Evolutionary conservation across 2,329 filamentous ascomycete genomes (phyloP).

Genomic region (Seiridium cupressi): DNA sequence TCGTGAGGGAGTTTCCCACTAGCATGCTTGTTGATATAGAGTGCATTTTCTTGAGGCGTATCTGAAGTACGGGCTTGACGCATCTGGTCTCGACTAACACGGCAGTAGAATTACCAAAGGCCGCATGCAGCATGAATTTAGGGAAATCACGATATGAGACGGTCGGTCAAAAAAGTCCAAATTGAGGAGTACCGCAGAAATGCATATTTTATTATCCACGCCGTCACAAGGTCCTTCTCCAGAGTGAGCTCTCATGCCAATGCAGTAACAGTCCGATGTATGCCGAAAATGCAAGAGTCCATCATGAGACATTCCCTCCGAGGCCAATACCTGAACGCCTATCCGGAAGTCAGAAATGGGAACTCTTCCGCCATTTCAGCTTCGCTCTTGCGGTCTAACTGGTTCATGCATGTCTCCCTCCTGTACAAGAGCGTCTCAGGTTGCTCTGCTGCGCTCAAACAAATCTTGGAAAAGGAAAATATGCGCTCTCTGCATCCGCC

Average conservation of each 20-base stretch:
- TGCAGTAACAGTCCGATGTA: not conserved
- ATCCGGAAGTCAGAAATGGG: constrained; percentile 6
- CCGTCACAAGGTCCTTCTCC: not conserved
- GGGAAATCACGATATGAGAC: not conserved
- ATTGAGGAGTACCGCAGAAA: not conserved
- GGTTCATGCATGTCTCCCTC: not conserved
- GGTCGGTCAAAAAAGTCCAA: not conserved
- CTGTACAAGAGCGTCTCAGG: constrained; percentile 1
- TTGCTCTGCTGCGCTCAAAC: not conserved
- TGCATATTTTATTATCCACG: not conserved
- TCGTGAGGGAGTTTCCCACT: not conserved
- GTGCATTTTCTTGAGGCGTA: not conserved
- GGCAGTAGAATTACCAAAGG: too few relatives aligned
- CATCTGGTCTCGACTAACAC: too few relatives aligned
- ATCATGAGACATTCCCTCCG: not conserved
- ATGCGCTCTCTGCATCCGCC: not conserved
- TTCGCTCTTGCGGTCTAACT: constrained; percentile 5
- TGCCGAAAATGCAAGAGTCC: constrained; percentile 1
- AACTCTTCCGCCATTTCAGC: not conserved
- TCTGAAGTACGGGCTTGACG: not conserved
- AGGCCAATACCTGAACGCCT: constrained; percentile 7
- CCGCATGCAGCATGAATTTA: not conserved
- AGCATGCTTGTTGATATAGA: not conserved
- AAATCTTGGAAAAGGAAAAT: not conserved
- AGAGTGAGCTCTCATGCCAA: not conserved